These are phyloP conservation scores for Scenedesmus sp. DNA, from an alignment of 163 green algal genomes.

Conservation along the genomic window DNA sequence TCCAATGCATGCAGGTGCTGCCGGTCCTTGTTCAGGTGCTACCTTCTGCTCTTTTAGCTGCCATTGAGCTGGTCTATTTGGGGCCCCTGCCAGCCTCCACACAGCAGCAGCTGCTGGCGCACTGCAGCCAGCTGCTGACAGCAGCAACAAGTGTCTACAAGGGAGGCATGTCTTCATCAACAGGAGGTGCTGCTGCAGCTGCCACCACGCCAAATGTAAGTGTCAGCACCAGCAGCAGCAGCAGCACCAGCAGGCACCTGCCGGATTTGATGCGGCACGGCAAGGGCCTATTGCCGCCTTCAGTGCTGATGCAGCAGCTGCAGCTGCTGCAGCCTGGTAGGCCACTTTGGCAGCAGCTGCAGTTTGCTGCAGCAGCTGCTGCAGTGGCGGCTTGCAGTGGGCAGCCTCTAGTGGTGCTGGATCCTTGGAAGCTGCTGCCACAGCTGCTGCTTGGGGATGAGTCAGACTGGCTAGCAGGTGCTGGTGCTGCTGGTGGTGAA, in stretches of 20 bases:
- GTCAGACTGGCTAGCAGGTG: neutral
- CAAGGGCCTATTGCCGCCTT: neutral
- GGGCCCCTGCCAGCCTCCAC: neutral
- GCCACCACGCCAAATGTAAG: neutral
- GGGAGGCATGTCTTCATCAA: too few species aligned
- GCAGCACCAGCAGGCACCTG: neutral
- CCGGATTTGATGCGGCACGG: neutral
- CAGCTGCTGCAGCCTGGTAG: neutral
- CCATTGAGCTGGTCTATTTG: constrained; percentile 13
- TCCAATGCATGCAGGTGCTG: neutral
- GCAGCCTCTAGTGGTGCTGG: constrained; percentile 10
- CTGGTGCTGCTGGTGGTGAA: neutral
- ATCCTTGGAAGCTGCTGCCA: constrained; percentile 24
- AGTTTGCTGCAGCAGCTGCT: constrained; percentile 15
- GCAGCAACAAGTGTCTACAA: neutral
- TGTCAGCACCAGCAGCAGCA: constrained; percentile 6
- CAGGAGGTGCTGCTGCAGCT: neutral
- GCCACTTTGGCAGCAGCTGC: neutral
- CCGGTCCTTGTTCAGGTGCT: neutral
- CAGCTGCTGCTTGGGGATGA: neutral
- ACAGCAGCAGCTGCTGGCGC: constrained; percentile 14
- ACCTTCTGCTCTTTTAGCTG: constrained; percentile 6
- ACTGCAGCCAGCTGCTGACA: neutral
- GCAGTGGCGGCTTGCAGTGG: neutral
- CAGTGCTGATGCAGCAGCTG: neutral